Evolutionary conservation across 2,329 filamentous ascomycete species (phyloP), one percentile per base, ranked within the genome.

Genomic region (Orbilia brochopaga): DNA sequence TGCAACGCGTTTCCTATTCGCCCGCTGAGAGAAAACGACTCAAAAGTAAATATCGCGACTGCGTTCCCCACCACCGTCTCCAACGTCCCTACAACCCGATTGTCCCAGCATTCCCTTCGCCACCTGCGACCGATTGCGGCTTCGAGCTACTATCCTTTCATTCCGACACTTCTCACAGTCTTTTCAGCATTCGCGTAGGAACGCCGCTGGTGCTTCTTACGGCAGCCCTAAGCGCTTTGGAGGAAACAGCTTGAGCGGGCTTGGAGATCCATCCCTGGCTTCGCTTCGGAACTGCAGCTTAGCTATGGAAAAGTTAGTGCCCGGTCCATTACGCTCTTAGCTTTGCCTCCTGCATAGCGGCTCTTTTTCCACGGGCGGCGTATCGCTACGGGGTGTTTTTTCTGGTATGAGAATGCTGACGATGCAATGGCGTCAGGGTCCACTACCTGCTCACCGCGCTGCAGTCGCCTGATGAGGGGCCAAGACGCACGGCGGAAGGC

Each of bases 371-470:
- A n/a, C 13, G n/a, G n/a, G 30, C 35, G 52, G 50, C 44, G n/a
- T n/a, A n/a, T n/a, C n/a, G n/a, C n/a, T n/a, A n/a, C n/a, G n/a
- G n/a, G n/a, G n/a, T 53, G 23, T 65, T 24, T 3, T 19, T 1
- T 15, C 10, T 50, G 27, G 58, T 32, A 11, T 5, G 11, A 1
- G 24, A 24, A 42, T 37, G 6, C 32, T 48, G 27, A 35, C 35
- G 57, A 62, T 42, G 15, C 23, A 19, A 37, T 37, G 2, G n/a
- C 42, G 19, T 37, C 35, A 77, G 76, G 83, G 87, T 99, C 80
- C 88, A 94, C 77, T 88, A 88, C 80, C 85, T 97, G 79, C 88
- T 99, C 75, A 87, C 89, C 77, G 91, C 92, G 81, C 96, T 92
- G 55, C 91, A 96, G 82, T 88, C 88, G 74, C 78, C 90, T 72